A percentile compares a stretch with the other conserved stretches of the same genome.
These are phyloP conservation scores for Phlyctochytrium arcticum DNA, from an alignment of 192 early-diverging fungal genomes.

Conservation along the genomic window DNA sequence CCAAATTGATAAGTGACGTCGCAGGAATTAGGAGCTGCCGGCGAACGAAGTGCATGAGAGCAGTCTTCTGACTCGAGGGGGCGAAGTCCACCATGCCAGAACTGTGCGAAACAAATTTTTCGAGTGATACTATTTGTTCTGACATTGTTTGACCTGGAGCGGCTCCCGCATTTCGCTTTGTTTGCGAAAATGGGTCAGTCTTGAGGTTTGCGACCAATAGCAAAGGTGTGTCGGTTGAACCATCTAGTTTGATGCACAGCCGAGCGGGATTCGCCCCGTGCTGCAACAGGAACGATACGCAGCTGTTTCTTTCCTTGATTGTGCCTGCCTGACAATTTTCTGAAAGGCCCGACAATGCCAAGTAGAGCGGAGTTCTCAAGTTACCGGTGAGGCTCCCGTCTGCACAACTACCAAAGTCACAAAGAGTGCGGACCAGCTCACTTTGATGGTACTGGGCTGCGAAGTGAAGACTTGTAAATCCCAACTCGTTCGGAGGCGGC, in stretches of 20 bases:
- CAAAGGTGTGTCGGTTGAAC: not conserved
- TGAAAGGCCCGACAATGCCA: no score
- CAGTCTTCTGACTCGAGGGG: not conserved
- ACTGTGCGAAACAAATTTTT: not conserved
- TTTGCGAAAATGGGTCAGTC: no score
- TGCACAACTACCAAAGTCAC: no score
- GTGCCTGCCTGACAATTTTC: not conserved
- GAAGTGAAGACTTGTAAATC: not conserved
- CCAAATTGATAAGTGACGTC: not conserved
- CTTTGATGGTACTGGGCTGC: not conserved
- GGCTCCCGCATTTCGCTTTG: not conserved
- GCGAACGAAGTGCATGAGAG: not conserved
- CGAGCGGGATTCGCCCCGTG: not conserved
- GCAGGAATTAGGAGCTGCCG: not conserved
- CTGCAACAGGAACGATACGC: no score
- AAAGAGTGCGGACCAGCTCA: not conserved
- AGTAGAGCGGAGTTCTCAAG: not conserved
- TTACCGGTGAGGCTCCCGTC: no score
- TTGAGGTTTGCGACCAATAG: not conserved
- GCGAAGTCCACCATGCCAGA: not conserved
- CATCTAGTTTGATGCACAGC: not conserved
- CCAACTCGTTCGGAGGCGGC: not conserved
- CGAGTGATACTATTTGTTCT: not conserved
- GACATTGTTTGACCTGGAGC: not conserved
- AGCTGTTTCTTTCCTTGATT: not conserved